phyloP scores from a whole-genome alignment of 108 stramenopile genomes.

The Skeletonema marinoi region DNA sequence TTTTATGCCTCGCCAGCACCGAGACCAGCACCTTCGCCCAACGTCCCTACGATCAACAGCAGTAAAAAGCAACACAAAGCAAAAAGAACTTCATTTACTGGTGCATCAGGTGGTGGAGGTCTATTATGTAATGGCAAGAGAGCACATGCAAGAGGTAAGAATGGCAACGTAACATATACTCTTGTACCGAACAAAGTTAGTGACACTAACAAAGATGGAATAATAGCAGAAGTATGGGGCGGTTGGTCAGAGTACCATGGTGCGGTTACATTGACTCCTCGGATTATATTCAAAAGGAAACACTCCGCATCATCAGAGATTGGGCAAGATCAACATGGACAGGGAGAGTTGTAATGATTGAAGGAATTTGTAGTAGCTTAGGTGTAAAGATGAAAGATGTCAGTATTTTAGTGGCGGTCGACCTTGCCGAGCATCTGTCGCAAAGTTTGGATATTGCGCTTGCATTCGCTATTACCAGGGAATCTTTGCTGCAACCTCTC shows the following conservation, averaged over 20 bases:
- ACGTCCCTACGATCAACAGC: conserved; percentile 5
- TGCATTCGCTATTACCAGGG: conserved; percentile 21
- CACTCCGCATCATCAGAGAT: background rate
- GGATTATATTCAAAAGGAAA: conserved; percentile 30
- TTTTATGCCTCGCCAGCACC: conserved; percentile 17
- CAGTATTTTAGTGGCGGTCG: background rate
- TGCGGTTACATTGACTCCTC: conserved; percentile 37
- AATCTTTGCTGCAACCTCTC: conserved; percentile 37
- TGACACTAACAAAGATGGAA: background rate
- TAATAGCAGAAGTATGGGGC: conserved; percentile 19
- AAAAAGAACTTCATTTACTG: conserved; percentile 9
- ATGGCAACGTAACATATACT: conserved; percentile 21
- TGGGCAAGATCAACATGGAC: background rate
- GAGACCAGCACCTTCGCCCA: background rate
- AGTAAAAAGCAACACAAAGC: background rate
- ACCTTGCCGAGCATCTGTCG: conserved; percentile 54
- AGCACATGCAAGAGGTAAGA: conserved; percentile 33
- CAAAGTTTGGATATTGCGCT: conserved; percentile 59
- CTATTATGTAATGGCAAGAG: conserved; percentile 38
- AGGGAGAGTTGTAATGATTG: background rate
- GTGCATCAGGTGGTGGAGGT: conserved; percentile 28
- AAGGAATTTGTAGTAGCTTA: background rate
- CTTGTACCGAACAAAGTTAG: conserved; percentile 15
- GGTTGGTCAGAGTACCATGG: conserved; percentile 41
- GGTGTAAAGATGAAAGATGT: background rate